Base-by-base conservation (phyloP, 306 rosid species). In the Sechiopsis laciniata region DNA sequence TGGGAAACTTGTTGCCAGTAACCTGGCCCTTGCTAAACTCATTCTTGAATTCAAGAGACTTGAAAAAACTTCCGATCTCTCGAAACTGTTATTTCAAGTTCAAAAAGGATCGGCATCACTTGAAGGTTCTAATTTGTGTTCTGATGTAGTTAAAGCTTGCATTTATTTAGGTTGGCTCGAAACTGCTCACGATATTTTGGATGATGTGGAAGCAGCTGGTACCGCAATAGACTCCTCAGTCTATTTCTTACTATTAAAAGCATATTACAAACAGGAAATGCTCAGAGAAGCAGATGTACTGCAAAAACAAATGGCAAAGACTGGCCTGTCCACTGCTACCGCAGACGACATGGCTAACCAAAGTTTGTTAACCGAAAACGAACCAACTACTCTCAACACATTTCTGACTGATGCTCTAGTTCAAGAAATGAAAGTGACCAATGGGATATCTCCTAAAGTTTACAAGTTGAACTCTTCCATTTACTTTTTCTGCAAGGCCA, bases 151-250 rank as follows among this genome's bases (percentile, higher is more conserved):
- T 57, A 74, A 79, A 50, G 86, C 97, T 77, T 87, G 91, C 82
- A 80, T 93, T 84, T 79, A 61, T 55, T 83, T 93, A 70, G 96
- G 90, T 53, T 90, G 98, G 98, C 85, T 93, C 77, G 96, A 87
- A 77, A 82, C 82, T 58, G 96, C 97, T 53, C 97, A 93, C 72
- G 98, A 93, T 80, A 85, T 93, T 78, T 80, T 90, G 85, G 97
- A 93, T 55, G 96, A 93, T 71, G 69, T 80, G 77, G 89, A 82
- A 76, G 82, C 88, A 51, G 79, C 65, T 48, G 88, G 81, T 22
- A 73, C 80, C 67, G 80, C 87, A 35, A 14, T 87, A 80, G 82
- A 80, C 69, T 0, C 17, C 69, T 29, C 57, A 19, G 57, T 83
- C 10, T 88, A 83, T 62, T 58, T 76, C 66, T 81, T 76, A 68